A percentile compares a stretch with the other conserved stretches of the same genome.
phyloP scores from a whole-genome alignment of 2,329 filamentous ascomycete genomes.

The Colletotrichum euphorbiae region DNA sequence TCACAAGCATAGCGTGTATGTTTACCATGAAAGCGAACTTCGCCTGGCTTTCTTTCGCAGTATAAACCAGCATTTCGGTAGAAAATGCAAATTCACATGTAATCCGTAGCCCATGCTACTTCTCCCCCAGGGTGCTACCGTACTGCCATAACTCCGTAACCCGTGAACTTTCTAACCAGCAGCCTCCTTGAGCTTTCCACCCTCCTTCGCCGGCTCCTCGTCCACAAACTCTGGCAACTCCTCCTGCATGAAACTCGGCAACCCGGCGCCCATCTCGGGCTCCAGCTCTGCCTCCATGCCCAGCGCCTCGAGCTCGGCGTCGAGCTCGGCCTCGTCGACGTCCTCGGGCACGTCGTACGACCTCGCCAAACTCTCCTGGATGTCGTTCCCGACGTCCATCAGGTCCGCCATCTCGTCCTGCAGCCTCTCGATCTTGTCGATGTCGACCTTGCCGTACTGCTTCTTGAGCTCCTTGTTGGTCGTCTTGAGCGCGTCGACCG shows the following conservation, averaged over 20 bases:
- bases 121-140: neutral
- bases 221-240: slow-evolving; percentile 93
- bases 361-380: slow-evolving; percentile 91
- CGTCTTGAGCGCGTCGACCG: slow-evolving; percentile 96
- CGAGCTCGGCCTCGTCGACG: slow-evolving; percentile 94
- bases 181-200: slow-evolving; percentile 86
- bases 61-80: slow-evolving; percentile 2
- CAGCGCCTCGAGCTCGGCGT: slow-evolving; percentile 94
- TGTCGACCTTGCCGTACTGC: slow-evolving; percentile 97
- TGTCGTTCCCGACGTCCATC: slow-evolving; percentile 98
- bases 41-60: neutral
- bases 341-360: slow-evolving; percentile 97
- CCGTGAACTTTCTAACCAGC: slow-evolving; percentile 53
- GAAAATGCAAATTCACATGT: slow-evolving; percentile 12
- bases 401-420: slow-evolving; percentile 99
- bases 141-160: neutral
- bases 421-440: slow-evolving; percentile 96
- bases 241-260: slow-evolving; percentile 91
- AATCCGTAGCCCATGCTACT: neutral
- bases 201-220: slow-evolving; percentile 79
- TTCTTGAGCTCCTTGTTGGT: slow-evolving; percentile 92
- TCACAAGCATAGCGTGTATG: slow-evolving; percentile 36
- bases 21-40: neutral
- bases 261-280: slow-evolving; percentile 67
- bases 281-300: slow-evolving; percentile 95